phyloP scores from a whole-genome alignment of 164 flowering plant genomes.

The Euptelea pleiosperma region DNA sequence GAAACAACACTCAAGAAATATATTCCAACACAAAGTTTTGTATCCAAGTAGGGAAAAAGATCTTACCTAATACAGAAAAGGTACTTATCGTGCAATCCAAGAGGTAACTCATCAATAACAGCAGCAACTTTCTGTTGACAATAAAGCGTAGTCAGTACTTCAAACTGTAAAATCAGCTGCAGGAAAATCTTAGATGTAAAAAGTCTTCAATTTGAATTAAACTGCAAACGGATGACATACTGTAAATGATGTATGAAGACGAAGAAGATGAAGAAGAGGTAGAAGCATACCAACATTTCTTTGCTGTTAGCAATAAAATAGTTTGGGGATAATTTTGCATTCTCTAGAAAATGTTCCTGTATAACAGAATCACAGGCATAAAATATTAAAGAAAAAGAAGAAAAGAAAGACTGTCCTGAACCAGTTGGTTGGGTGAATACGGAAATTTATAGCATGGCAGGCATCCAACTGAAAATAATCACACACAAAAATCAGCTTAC shows the following conservation, averaged over 20 bases:
- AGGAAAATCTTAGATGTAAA: background rate
- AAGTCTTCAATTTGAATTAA: background rate
- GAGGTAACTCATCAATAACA: conserved; percentile 77
- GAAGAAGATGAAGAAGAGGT: conserved; percentile 12
- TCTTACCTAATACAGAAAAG: conserved; percentile 81
- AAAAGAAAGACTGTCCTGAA: no score
- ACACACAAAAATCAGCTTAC: no score
- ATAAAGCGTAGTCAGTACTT: conserved; percentile 4
- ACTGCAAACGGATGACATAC: background rate
- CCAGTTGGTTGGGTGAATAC: no score
- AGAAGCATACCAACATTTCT: conserved; percentile 64
- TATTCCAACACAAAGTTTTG: background rate
- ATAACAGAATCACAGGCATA: conserved; percentile 5
- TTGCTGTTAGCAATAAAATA: conserved; percentile 79
- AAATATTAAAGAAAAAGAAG: background rate
- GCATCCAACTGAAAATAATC: no score
- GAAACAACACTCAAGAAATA: background rate
- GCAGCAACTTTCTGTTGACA: conserved; percentile 81
- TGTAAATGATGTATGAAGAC: background rate
- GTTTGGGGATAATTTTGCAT: conserved; percentile 74
- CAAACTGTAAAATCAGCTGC: background rate
- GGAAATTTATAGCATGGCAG: no score
- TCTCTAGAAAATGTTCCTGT: conserved; percentile 78
- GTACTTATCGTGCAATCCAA: conserved; percentile 76
- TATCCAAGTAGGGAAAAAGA: background rate